phyloP scores from a whole-genome alignment of 176 grass and related monocot species.

The Pontederia crassipes region DNA sequence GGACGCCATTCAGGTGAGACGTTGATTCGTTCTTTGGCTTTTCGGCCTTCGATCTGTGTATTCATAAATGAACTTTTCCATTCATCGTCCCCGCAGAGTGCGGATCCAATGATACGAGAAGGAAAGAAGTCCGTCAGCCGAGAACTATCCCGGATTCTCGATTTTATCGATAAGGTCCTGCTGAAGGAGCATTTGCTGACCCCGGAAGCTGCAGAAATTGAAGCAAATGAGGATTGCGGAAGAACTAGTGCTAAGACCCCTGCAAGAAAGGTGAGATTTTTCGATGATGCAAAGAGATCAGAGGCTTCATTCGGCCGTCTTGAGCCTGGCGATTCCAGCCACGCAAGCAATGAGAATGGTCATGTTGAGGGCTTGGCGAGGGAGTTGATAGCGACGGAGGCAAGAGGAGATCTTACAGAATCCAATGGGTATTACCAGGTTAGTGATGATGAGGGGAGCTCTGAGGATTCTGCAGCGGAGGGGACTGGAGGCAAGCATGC shows the following conservation, averaged over 20 bases:
- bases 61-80: conserved; percentile 10
- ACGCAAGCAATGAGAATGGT: conserved; percentile 1
- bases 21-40: neutral
- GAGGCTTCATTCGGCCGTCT: neutral
- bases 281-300: conserved; percentile 17
- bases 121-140: conserved; percentile 62
- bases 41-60: neutral
- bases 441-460: conserved; percentile 22
- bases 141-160: conserved; percentile 64
- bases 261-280: conserved; percentile 39
- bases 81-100: conserved; percentile 32
- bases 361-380: conserved; percentile 1
- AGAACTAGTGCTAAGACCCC: conserved; percentile 6
- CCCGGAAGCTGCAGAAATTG: neutral
- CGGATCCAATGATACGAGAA: conserved; percentile 68
- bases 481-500: conserved; percentile 12
- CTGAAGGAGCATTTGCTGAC: conserved; percentile 43
- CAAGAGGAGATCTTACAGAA: conserved; percentile 15
- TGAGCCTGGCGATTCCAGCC: conserved; percentile 22
- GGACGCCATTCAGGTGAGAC: conserved; percentile 69
- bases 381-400: conserved; percentile 24
- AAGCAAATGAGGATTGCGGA: neutral
- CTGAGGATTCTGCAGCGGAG: conserved; percentile 23
- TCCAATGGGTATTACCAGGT: conserved; percentile 7
- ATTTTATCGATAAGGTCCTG: conserved; percentile 79